These are phyloP conservation scores for Pythium sukuiense DNA, from an alignment of 352 stramenopile species.

Conservation along the genomic window DNA sequence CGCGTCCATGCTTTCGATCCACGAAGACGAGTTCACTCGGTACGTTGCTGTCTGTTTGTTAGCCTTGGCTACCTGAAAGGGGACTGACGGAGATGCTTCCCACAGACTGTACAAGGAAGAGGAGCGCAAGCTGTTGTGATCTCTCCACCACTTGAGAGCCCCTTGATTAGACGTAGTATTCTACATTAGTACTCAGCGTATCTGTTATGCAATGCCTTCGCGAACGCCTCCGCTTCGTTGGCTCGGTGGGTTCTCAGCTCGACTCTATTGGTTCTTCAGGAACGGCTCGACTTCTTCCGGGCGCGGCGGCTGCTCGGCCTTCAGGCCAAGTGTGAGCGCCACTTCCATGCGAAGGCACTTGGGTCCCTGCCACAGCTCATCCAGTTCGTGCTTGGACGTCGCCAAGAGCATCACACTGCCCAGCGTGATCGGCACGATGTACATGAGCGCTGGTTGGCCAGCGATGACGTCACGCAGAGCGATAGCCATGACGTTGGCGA, in stretches of 20 bases:
- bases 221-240: background rate
- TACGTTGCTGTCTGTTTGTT: constrained; percentile 21
- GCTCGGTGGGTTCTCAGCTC: background rate
- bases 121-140: constrained; percentile 12
- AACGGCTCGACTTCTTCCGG: constrained; percentile 29
- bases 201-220: constrained; percentile 8
- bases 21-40: constrained; percentile 76
- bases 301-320: constrained; percentile 2
- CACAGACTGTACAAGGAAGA: constrained; percentile 25
- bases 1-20: constrained; percentile 79
- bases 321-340: background rate
- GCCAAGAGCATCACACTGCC: constrained; percentile 58
- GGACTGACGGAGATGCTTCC: background rate
- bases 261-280: constrained; percentile 22
- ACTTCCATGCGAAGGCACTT: constrained; percentile 37
- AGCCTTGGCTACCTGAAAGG: background rate
- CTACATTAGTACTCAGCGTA: constrained; percentile 1
- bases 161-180: constrained; percentile 4
- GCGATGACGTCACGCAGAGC: constrained; percentile 83
- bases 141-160: background rate
- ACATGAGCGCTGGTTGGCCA: constrained; percentile 94
- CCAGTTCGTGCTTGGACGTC: constrained; percentile 51
- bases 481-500: constrained; percentile 92
- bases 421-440: constrained; percentile 92
- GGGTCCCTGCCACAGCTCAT: constrained; percentile 76